These are phyloP conservation scores for Cyberlindnera maclurae DNA, from an alignment of 805 yeast species.

Conservation along the genomic window DNA sequence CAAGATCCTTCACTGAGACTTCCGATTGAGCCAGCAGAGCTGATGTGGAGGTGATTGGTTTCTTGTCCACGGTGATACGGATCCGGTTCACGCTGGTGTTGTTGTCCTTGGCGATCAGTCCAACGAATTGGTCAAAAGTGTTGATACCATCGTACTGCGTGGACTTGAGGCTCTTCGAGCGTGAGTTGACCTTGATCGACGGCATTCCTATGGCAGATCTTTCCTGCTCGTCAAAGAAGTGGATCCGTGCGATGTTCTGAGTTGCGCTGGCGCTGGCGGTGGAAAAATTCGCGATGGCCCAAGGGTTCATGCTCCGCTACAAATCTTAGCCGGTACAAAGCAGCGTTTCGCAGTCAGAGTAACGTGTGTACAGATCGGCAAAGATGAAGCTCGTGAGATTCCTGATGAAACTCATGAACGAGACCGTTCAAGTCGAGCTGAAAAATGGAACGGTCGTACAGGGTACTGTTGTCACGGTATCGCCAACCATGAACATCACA, in stretches of 20 bases:
- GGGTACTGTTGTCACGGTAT: conserved; percentile 78
- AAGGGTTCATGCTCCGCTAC: too few relatives aligned
- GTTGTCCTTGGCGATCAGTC: conserved; percentile 37
- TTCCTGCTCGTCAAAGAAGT: too few relatives aligned
- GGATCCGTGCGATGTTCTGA: too few relatives aligned
- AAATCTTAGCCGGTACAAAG: too few relatives aligned
- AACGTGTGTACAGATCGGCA: too few relatives aligned
- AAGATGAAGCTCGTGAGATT: conserved; percentile 64
- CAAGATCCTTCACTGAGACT: conserved; percentile 77
- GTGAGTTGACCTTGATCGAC: conserved; percentile 42
- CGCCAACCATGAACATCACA: conserved; percentile 88
- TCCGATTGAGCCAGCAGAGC: conserved; percentile 18
- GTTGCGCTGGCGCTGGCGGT: too few relatives aligned
- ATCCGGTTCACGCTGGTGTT: conserved; percentile 43
- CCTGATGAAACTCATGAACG: conserved; percentile 77
- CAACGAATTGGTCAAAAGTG: conserved; percentile 35
- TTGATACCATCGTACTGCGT: conserved; percentile 27
- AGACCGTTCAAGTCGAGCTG: conserved; percentile 83
- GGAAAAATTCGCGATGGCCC: too few relatives aligned
- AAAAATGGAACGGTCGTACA: conserved; percentile 84
- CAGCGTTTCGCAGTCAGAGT: too few relatives aligned
- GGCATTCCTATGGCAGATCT: conserved; percentile 4
- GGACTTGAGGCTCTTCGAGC: conserved; percentile 51
- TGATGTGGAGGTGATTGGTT: conserved; percentile 11
- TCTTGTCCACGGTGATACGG: conserved; percentile 36